Base-by-base conservation (phyloP, 148 eudicot genomes). In the Fagopyrum homotropicum region DNA sequence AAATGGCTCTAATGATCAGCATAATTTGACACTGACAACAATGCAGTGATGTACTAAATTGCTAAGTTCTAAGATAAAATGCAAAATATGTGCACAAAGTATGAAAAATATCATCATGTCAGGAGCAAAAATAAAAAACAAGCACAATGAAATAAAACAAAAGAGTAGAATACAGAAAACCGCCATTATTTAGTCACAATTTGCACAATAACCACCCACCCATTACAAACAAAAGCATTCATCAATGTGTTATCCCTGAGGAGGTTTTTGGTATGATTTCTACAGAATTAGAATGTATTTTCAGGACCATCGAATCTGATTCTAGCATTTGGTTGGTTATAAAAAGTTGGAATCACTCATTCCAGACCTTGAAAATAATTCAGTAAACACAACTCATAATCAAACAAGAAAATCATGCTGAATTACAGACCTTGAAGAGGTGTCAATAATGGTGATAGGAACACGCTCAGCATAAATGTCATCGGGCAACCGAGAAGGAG, bases 381-480 rank as follows among this genome's bases (percentile, higher is more conserved):
- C 40, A 4, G 64, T 4, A 9, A 19, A 11, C 64, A 19, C 35
- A 59, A 22, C 40, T 35, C 40, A 35, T 35, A 35, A 35, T 35
- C 40, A 35, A 35, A 35, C 40, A 35, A 35, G 40, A 35, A 35
- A 35, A 35, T 35, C 40, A 35, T 35, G 40, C 40, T 35, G 3
- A 22, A 59, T 59, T 8, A 22, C 64, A 7, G 7, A 59, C 64
- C 26, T 59, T 17, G 16, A 56, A 56, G 1, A 4, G 45, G 98
- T 94, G 71, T 94, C 98, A 59, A 94, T 84, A 15, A 94, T 85
- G 51, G 89, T 91, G 19, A 91, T 81, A 7, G 91, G 93, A 9
- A 94, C 91, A 11, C 88, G 90, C 35, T 94, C 98, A 29, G 98
- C 96, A 47, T 75, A 94, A 48, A 91, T 49, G 73, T 94, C 98